A percentile compares a stretch with the other conserved stretches of the same genome.
Evolutionary conservation across 257 asterid genomes (phyloP).

Genomic region (Primulina eburnea): DNA sequence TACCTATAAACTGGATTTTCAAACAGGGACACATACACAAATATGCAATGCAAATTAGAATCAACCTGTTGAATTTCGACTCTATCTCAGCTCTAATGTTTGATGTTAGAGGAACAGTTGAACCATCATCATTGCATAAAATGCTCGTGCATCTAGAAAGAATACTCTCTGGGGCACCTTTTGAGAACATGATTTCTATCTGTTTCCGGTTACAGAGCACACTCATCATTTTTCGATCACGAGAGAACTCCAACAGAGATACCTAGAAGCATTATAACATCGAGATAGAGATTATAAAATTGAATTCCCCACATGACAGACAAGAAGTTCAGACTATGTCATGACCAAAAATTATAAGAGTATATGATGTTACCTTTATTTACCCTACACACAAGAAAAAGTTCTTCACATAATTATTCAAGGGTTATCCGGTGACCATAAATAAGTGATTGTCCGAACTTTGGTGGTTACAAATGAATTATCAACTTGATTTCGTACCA

Average conservation of each 20-base stretch:
- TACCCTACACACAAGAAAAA: slow-evolving; percentile 5
- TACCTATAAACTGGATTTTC: neutral
- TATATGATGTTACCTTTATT: neutral
- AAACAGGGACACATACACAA: neutral
- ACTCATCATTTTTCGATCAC: slow-evolving; percentile 99
- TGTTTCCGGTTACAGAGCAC: slow-evolving; percentile 94
- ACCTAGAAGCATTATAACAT: slow-evolving; percentile 51
- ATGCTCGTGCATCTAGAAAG: slow-evolving; percentile 83
- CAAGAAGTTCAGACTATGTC: neutral
- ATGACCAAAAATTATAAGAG: neutral
- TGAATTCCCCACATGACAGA: slow-evolving; percentile 11
- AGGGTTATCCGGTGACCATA: slow-evolving; percentile 1
- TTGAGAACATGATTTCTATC: slow-evolving; percentile 88
- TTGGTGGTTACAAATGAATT: neutral
- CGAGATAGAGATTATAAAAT: slow-evolving; percentile 18
- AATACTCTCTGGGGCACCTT: slow-evolving; percentile 99
- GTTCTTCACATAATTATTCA: slow-evolving; percentile 3
- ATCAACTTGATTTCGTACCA: too few species aligned
- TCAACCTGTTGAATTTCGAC: slow-evolving; percentile 71
- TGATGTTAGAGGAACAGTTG: slow-evolving; percentile 67
- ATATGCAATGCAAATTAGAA: neutral
- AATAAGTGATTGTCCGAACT: slow-evolving; percentile 10
- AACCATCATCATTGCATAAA: slow-evolving; percentile 89
- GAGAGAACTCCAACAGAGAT: slow-evolving; percentile 87
- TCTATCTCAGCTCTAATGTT: slow-evolving; percentile 79